phyloP scores from a whole-genome alignment of 352 stramenopile genomes.

The Phytophthora melonis region DNA sequence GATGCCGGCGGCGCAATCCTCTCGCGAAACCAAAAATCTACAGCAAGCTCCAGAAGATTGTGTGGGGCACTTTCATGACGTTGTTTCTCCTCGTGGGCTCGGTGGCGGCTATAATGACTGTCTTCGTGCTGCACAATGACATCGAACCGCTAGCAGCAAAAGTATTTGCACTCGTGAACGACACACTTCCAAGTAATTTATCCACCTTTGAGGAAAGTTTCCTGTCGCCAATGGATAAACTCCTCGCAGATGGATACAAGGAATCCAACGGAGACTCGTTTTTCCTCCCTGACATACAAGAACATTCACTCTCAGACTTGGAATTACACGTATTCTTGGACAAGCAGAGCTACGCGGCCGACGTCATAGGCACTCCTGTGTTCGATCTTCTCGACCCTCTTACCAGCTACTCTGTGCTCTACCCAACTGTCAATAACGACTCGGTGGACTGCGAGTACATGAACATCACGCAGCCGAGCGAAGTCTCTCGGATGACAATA shows the following conservation, averaged over 20 bases:
- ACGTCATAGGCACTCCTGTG: constrained; percentile 47
- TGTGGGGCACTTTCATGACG: constrained; percentile 48
- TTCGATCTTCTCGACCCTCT: constrained; percentile 56
- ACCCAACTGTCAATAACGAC: constrained; percentile 48
- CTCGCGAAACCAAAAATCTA: constrained; percentile 58
- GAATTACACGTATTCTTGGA: constrained; percentile 57
- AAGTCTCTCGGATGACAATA: constrained; percentile 61
- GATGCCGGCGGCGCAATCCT: constrained; percentile 54
- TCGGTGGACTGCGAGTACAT: constrained; percentile 50
- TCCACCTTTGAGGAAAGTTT: constrained; percentile 50
- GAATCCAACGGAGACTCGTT: constrained; percentile 3
- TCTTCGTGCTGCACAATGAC: constrained; percentile 46
- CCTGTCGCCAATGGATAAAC: constrained; percentile 41
- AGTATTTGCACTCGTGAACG: constrained; percentile 34
- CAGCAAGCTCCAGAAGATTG: constrained; percentile 55
- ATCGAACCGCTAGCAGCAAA: constrained; percentile 41
- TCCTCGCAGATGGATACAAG: constrained; percentile 34
- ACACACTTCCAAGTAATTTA: constrained; percentile 41
- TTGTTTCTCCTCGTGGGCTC: constrained; percentile 37
- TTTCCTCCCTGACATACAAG: constrained; percentile 41
- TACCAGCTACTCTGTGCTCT: constrained; percentile 50
- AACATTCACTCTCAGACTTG: constrained; percentile 32
- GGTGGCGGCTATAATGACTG: constrained; percentile 36
- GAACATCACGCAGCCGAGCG: constrained; percentile 55
- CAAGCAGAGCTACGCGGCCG: constrained; percentile 45